Evolutionary conservation across 2,329 filamentous ascomycete genomes (phyloP).

Genomic region (Phoma sp.): DNA sequence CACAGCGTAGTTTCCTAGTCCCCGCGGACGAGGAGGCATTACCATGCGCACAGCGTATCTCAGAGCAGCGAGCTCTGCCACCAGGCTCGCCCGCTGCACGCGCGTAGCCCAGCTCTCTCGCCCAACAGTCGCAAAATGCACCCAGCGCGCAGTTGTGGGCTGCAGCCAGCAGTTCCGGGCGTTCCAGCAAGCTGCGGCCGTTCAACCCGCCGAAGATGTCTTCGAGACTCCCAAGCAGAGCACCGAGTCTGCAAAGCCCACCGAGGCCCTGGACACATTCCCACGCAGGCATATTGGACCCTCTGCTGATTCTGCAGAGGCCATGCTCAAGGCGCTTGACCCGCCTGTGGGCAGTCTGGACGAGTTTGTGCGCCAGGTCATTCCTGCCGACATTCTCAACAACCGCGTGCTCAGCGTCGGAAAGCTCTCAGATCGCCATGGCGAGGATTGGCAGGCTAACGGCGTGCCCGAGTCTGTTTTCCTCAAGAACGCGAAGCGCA

Average conservation of each 20-base stretch:
- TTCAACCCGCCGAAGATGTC: conserved; percentile 35
- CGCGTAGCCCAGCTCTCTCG: conserved; percentile 30
- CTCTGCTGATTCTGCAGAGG: conserved; percentile 68
- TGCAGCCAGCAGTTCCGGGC: conserved; percentile 24
- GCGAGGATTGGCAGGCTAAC: conserved; percentile 45
- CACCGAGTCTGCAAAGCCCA: conserved; percentile 32
- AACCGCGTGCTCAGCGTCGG: conserved; percentile 65
- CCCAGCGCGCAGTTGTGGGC: conserved; percentile 24
- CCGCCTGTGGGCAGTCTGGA: conserved; percentile 77
- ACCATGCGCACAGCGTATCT: conserved; percentile 43
- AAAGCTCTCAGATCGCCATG: conserved; percentile 48
- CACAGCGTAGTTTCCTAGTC: conserved; percentile 8
- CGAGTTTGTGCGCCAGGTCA: conserved; percentile 81
- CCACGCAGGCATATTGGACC: conserved; percentile 87
- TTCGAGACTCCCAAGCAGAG: conserved; percentile 35
- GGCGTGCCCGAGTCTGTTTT: conserved; percentile 64
- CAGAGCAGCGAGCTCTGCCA: conserved; percentile 39
- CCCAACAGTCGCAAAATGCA: conserved; percentile 24
- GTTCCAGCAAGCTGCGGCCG: conserved; percentile 32
- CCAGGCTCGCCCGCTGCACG: conserved; percentile 32
- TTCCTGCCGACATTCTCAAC: conserved; percentile 80
- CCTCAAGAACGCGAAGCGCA: conserved; percentile 59
- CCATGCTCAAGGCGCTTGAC: conserved; percentile 82
- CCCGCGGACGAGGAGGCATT: conserved; percentile 7
- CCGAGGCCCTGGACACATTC: conserved; percentile 67